Evolutionary conservation across 495 filamentous ascomycete genomes (phyloP), one percentile per base, ranked within the genome.

Genomic region (Neohortaea acidophila): DNA sequence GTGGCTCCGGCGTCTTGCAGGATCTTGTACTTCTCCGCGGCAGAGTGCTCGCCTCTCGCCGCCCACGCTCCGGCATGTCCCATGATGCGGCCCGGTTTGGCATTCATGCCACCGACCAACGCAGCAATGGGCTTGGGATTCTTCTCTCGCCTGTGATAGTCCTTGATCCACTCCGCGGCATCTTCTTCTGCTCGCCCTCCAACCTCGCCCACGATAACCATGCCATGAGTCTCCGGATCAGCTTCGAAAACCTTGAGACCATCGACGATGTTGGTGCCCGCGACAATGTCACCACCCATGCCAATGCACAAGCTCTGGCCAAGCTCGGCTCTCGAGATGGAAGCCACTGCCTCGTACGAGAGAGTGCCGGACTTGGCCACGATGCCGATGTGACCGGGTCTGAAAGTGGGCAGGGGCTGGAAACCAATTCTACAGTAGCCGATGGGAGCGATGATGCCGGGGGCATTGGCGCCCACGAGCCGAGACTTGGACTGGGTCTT

Each of bases 171-270:
- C 6, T 81, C 73, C 0, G 83, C 85, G 34, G 81, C 84, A 38
- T 84, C 80, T 39, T 85, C 62, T 53, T 93, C 89, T 34, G 89
- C 89, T 35, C 81, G 82, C 46, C 89, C 89, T 60, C 89, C 89
- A 54, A 97, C 96, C 68, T 97, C 89, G 59, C 89, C 89, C 58
- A 97, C 96, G 89, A 97, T 94, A 68, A 97, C 94, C 55, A 97
- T 96, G 60, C 89, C 89, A n/a, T 83, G 68, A 0, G 85, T 94
- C 41, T 81, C 72, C 20, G 69, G 56, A 45, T 94, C 81, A 27
- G 80, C 53, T 43, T 81, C 69, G 32, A 94, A 76, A 14, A 84
- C 65, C 33, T 66, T 66, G 36, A 94, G 53, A 1, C 72, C 84
- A 43, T 92, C 84, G 2, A 76, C 72, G 39, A 93, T 74, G 30